Conservation (phyloP, 176 grass and related monocot species). For the Oryza australiensis region DNA sequence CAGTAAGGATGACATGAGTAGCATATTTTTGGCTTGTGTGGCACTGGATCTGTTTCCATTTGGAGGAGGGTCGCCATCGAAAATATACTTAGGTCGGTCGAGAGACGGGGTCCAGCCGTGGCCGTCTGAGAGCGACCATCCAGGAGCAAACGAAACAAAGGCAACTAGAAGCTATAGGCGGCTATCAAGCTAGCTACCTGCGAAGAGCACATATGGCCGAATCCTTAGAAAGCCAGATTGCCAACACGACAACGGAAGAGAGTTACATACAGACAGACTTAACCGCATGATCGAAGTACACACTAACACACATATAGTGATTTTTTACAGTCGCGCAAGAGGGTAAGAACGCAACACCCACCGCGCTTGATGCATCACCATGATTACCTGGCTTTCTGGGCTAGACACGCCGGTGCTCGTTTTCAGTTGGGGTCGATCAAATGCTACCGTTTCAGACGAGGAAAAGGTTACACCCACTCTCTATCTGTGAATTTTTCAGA, state of each 20-base stretch:
- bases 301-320: background rate
- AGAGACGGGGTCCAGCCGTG: constrained; percentile 29
- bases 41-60: constrained; percentile 49
- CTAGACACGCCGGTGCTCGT: constrained; percentile 42
- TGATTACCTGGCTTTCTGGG: constrained; percentile 38
- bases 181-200: constrained; percentile 9
- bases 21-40: constrained; percentile 41
- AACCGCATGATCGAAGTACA: too few relatives aligned
- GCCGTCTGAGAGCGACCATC: constrained; percentile 27
- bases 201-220: background rate
- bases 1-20: constrained; percentile 30
- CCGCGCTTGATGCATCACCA: background rate
- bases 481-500: constrained; percentile 6
- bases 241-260: background rate
- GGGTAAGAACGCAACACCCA: too few relatives aligned
- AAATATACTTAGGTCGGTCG: constrained; percentile 70
- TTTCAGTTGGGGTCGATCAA: constrained; percentile 21
- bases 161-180: constrained; percentile 13
- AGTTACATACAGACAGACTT: too few relatives aligned
- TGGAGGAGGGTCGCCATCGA: constrained; percentile 60
- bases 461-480: background rate
- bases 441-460: background rate
- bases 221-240: background rate
- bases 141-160: background rate
- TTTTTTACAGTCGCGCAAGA: background rate